A percentile compares a stretch with the other conserved stretches of the same genome.
Conservation (phyloP, 176 grass and related monocot genomes). For the Paspalum vaginatum region DNA sequence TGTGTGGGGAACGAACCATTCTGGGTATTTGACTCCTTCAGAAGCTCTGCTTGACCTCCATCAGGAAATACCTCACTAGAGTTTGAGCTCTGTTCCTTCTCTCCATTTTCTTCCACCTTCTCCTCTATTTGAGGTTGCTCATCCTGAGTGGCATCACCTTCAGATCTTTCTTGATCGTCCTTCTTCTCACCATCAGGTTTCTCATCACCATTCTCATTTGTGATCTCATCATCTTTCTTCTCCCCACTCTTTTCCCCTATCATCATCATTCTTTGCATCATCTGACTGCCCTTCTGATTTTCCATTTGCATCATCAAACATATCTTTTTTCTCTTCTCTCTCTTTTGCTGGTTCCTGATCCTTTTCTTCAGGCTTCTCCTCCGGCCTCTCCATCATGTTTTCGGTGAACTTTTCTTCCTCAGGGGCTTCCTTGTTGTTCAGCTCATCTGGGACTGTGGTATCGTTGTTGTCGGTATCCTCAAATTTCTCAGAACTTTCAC, state of each 20-base stretch:
- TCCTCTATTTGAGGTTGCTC: slow-evolving; percentile 56
- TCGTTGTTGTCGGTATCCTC: slow-evolving; percentile 53
- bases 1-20: slow-evolving; percentile 82
- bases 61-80: slow-evolving; percentile 67
- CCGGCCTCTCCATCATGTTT: slow-evolving; percentile 47
- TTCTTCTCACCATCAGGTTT: slow-evolving; percentile 48
- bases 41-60: slow-evolving; percentile 76
- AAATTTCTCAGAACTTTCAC: slow-evolving; percentile 46
- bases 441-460: slow-evolving; percentile 40
- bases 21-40: slow-evolving; percentile 81
- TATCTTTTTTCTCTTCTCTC: slow-evolving; percentile 44
- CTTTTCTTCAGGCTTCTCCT: slow-evolving; percentile 51
- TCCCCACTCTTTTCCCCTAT: slow-evolving; percentile 20
- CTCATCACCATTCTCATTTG: slow-evolving; percentile 44
- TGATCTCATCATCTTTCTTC: slow-evolving; percentile 46
- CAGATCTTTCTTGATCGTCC: slow-evolving; percentile 50
- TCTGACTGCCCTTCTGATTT: slow-evolving; percentile 47
- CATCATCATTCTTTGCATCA: slow-evolving; percentile 22
- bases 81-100: slow-evolving; percentile 49
- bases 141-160: slow-evolving; percentile 30
- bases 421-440: slow-evolving; percentile 39
- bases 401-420: slow-evolving; percentile 52
- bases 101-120: slow-evolving; percentile 64
- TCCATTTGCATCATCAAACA: slow-evolving; percentile 57
- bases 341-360: slow-evolving; percentile 26